These are phyloP conservation scores for Handroanthus guayacan DNA, from an alignment of 257 asterid species.

Conservation along the genomic window DNA sequence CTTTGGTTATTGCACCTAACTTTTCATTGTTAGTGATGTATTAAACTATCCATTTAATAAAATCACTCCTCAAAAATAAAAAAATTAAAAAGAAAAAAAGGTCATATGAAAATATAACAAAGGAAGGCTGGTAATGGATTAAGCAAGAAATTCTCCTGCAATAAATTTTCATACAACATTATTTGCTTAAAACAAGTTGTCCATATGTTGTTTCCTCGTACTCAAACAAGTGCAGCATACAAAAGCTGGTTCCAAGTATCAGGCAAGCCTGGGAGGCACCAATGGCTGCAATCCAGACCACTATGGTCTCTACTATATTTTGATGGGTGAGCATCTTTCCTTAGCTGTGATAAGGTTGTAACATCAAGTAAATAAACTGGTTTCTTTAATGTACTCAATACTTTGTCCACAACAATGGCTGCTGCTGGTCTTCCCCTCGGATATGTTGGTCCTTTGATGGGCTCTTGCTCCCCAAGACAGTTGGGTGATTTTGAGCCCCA, in stretches of 20 bases:
- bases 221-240: slow-evolving; percentile 53
- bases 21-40: no score
- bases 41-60: no score
- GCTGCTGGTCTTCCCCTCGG: slow-evolving; percentile 42
- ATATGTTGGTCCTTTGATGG: slow-evolving; percentile 46
- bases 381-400: slow-evolving; percentile 43
- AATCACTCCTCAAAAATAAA: no score
- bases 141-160: no score
- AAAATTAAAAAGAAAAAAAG: no score
- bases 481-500: slow-evolving; percentile 39
- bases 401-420: slow-evolving; percentile 38
- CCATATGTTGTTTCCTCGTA: neutral
- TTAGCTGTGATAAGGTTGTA: slow-evolving; percentile 55
- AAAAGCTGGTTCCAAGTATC: slow-evolving; percentile 74
- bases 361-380: slow-evolving; percentile 60
- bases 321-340: slow-evolving; percentile 74
- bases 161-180: no score
- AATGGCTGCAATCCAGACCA: slow-evolving; percentile 62
- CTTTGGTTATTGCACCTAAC: no score
- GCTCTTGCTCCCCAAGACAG: slow-evolving; percentile 35
- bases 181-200: no score
- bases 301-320: slow-evolving; percentile 46
- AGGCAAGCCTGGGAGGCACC: slow-evolving; percentile 78
- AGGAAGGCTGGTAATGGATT: no score
- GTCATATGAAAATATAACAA: no score